A percentile compares a stretch with the other conserved stretches of the same genome.
Evolutionary conservation across 768 basidiomycete species (phyloP).

Genomic region (Psilocybe subaeruginosa): DNA sequence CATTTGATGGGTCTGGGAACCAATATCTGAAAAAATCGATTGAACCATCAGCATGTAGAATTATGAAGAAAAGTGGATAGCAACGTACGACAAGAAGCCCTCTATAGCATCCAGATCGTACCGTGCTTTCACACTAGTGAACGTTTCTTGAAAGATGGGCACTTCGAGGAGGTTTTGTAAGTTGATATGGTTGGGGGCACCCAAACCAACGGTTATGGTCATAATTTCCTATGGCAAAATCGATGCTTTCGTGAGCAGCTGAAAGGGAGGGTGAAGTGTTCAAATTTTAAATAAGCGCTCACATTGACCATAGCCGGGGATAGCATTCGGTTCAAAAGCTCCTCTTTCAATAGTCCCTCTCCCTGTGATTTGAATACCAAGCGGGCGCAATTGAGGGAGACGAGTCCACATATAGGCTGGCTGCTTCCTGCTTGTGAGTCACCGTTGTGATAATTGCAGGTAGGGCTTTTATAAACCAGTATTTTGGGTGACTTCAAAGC

Average conservation of each 20-base stretch:
- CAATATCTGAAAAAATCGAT: conserved; percentile 11
- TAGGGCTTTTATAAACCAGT: background rate
- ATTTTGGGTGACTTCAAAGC: background rate
- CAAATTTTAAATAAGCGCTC: conserved; percentile 2
- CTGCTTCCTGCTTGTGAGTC: conserved; percentile 4
- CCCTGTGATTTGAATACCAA: conserved; percentile 13
- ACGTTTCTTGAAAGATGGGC: conserved; percentile 23
- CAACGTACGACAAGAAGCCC: conserved; percentile 10
- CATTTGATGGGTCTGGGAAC: conserved; percentile 12
- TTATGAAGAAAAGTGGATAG: background rate
- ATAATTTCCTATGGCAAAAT: conserved; percentile 10
- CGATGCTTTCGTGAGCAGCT: background rate
- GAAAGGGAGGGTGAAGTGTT: background rate
- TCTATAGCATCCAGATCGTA: background rate
- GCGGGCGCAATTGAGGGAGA: conserved; percentile 19
- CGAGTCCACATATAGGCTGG: conserved; percentile 8
- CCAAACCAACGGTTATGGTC: conserved; percentile 7
- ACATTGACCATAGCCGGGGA: conserved; percentile 20
- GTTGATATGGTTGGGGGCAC: conserved; percentile 5
- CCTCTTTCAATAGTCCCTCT: conserved; percentile 6
- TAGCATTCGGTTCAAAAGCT: conserved; percentile 13
- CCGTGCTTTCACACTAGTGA: background rate
- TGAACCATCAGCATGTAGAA: background rate
- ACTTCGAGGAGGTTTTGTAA: conserved; percentile 20
- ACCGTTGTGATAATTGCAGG: conserved; percentile 7